Evolutionary conservation across 306 rosid species (phyloP).

Genomic region (Citrullus amarus): DNA sequence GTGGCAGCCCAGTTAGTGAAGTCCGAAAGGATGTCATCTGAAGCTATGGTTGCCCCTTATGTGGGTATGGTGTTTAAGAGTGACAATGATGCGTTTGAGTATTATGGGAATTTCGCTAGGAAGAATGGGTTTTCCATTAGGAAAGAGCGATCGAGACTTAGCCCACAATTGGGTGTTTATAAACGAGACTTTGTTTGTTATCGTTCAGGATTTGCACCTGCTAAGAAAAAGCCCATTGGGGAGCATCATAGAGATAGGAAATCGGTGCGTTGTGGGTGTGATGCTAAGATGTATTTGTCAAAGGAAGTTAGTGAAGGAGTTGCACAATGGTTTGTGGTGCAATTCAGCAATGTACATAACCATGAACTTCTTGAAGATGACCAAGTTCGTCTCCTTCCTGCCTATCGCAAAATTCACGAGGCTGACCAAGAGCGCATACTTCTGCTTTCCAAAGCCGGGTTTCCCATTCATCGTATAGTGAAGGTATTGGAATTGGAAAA

Average conservation of each 20-base stretch:
- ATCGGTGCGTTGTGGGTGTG: conserved; percentile 89
- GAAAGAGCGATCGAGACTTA: conserved; percentile 84
- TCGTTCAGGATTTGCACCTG: conserved; percentile 86
- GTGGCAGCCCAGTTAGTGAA: conserved; percentile 43
- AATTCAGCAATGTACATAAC: conserved; percentile 81
- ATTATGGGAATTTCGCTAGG: conserved; percentile 78
- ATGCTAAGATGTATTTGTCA: conserved; percentile 86
- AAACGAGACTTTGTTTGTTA: conserved; percentile 95
- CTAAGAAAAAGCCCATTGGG: conserved; percentile 68
- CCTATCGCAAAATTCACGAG: conserved; percentile 80
- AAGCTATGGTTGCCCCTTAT: conserved; percentile 70
- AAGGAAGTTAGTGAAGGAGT: conserved; percentile 80
- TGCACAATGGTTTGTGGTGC: conserved; percentile 88
- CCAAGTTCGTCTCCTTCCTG: conserved; percentile 89
- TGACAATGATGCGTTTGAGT: conserved; percentile 89
- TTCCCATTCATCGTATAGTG: conserved; percentile 84
- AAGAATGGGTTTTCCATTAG: conserved; percentile 80
- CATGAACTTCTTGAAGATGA: conserved; percentile 95
- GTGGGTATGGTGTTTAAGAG: conserved; percentile 92
- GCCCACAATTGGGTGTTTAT: conserved; percentile 84
- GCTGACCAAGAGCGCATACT: conserved; percentile 87
- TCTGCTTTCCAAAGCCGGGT: conserved; percentile 84
- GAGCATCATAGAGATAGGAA: conserved; percentile 91
- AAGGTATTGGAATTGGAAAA: conserved; percentile 91
- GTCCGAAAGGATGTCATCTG: conserved; percentile 28